Evolutionary conservation across 2,329 filamentous ascomycete species (phyloP), one percentile per base, ranked within the genome.

Genomic region (Arachnopeziza araneosa): DNA sequence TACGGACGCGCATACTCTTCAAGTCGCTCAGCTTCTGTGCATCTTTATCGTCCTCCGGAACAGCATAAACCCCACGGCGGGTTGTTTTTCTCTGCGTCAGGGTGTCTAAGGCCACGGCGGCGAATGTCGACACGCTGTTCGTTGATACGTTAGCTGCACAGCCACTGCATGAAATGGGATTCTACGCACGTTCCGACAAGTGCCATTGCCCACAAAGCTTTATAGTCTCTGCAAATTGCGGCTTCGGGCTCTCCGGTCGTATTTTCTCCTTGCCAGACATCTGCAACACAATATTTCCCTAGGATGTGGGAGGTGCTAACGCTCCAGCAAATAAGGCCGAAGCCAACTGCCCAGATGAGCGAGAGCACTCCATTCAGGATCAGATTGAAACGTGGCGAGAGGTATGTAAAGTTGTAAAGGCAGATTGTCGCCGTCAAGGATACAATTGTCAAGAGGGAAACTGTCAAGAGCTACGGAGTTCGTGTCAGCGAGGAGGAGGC

Each of bases 341-440:
- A 60, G 0, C 68, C 69, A 23, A 69, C 22, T 2, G 63, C 63
- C 69, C 69, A 71, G 24, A 68, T 30, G 17, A 66, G 50, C 0
- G 65, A 63, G 32, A 64, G 61, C 4, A 54, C 55, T 7, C 66
- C 64, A 32, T 71, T 71, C 1, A 69, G 60, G 5, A 67, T 36
- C 23, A 66, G 54, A 61, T 71, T 70, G 60, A 69, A 70, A 22
- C 60, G 55, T 1, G 69, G 69, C 7, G 69, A 67, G 44, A 70
- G 63, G 56, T 70, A 71, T 1, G 68, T 69, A 58, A 68, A 68
- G 26, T 70, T 69, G 57, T 71, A 71, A 1, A 71, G 55, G 19
- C 66, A 52, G 19, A 71, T 71, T 12, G 68, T 70, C n/a, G 68
- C 23, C 1, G 55, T 30, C 2, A 70, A 64, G 9, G 57, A 60